These are phyloP conservation scores for Salix purpurea DNA, from an alignment of 345 rosid genomes.

Conservation along the genomic window DNA sequence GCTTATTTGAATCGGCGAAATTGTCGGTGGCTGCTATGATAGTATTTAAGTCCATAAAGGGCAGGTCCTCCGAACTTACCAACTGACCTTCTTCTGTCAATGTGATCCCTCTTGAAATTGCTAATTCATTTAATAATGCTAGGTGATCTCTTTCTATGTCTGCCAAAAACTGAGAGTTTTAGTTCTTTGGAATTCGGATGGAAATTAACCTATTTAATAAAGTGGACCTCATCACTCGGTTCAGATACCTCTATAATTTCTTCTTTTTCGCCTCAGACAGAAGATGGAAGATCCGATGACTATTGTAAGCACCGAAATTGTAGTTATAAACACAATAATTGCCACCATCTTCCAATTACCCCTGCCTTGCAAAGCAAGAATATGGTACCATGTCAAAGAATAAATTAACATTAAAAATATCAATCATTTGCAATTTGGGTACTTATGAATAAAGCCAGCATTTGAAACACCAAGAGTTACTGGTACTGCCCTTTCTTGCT, in stretches of 20 bases:
- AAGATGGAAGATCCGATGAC: constrained; percentile 15
- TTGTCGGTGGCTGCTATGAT: constrained; percentile 8
- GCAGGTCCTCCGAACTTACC: constrained; percentile 22
- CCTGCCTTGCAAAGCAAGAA: constrained; percentile 14
- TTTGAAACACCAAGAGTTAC: neutral
- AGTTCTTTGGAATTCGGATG: neutral
- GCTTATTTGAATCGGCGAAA: constrained; percentile 12
- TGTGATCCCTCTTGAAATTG: constrained; percentile 12
- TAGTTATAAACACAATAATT: constrained; percentile 1
- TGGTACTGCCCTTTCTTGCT: no score
- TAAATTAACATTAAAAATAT: no score
- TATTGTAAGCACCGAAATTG: constrained; percentile 1
- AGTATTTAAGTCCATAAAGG: neutral
- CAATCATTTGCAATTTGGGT: neutral
- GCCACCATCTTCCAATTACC: constrained; percentile 23
- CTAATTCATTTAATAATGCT: constrained; percentile 19
- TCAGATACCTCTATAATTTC: constrained; percentile 16
- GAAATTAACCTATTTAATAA: neutral
- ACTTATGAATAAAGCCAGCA: neutral
- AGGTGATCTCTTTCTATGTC: constrained; percentile 21
- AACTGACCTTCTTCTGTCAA: constrained; percentile 21
- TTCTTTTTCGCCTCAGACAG: constrained; percentile 9
- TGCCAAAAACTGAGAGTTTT: neutral
- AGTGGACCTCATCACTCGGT: neutral
- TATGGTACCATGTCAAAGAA: no score